Percentiles rank a stretch among this genome's conserved stretches.
Evolutionary conservation across 225 moss, liverwort and hornwort genomes (phyloP).

Genomic region (Marchantia polymorpha): DNA sequence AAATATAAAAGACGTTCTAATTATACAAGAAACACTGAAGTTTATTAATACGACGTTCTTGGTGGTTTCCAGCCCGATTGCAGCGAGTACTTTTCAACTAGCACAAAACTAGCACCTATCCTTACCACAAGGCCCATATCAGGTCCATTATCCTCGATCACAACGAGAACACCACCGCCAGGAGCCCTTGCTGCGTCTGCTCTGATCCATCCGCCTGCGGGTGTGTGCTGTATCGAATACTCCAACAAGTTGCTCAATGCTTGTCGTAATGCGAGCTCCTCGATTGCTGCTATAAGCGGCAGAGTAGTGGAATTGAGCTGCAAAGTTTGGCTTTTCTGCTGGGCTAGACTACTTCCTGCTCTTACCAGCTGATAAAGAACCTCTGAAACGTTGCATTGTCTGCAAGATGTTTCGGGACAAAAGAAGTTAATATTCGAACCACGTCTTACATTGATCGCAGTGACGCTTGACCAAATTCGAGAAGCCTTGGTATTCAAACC

Average conservation of each 20-base stretch:
- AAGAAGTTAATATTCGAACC: not conserved
- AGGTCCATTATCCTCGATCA: slow-evolving; percentile 71
- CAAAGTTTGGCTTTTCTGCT: slow-evolving; percentile 69
- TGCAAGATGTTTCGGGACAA: slow-evolving; percentile 37
- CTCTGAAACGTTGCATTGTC: slow-evolving; percentile 81
- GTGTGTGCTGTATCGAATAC: slow-evolving; percentile 70
- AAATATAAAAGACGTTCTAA: no score
- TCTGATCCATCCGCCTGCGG: slow-evolving; percentile 68
- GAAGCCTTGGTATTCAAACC: not conserved
- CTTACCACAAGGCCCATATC: slow-evolving; percentile 48
- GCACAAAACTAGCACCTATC: slow-evolving; percentile 10
- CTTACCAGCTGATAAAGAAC: slow-evolving; percentile 76
- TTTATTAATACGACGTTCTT: no score
- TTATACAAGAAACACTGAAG: no score
- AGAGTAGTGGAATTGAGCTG: slow-evolving; percentile 58
- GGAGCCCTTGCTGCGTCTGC: slow-evolving; percentile 65
- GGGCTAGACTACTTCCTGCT: slow-evolving; percentile 78
- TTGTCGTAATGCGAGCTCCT: slow-evolving; percentile 53
- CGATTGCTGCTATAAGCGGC: slow-evolving; percentile 70
- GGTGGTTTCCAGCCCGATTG: no score
- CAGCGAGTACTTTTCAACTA: no score
- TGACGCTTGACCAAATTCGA: not conserved
- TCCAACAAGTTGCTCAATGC: slow-evolving; percentile 83
- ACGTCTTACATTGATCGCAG: not conserved
- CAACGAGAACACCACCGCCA: slow-evolving; percentile 71